Evolutionary conservation across 2,329 filamentous ascomycete species (phyloP).

Genomic region (Chaetomium sp.): DNA sequence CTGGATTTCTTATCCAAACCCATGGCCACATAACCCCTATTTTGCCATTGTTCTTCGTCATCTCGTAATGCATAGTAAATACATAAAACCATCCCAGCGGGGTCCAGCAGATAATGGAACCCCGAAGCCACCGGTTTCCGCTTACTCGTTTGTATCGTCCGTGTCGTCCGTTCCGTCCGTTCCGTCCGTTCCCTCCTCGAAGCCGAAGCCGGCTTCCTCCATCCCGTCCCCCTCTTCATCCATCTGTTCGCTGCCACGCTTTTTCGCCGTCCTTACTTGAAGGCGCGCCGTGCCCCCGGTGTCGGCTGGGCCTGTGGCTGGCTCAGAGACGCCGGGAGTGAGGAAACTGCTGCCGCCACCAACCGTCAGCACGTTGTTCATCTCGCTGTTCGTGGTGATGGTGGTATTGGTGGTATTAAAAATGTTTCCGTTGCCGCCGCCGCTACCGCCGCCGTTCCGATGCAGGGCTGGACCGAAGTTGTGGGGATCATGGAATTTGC

Average conservation of each 20-base stretch:
- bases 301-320: conserved; percentile 27
- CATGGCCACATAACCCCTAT: background rate
- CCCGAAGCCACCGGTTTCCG: conserved; percentile 52
- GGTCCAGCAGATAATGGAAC: background rate
- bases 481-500: conserved; percentile 8
- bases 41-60: background rate
- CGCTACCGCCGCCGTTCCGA: background rate
- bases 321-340: conserved; percentile 3
- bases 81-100: background rate
- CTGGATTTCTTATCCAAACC: background rate
- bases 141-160: conserved; percentile 54
- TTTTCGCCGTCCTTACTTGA: conserved; percentile 40
- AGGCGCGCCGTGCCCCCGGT: conserved; percentile 44
- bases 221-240: conserved; percentile 26
- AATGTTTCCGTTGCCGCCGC: background rate
- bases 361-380: conserved; percentile 32
- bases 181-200: conserved; percentile 58
- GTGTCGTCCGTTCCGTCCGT: conserved; percentile 48
- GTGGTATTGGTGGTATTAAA: conserved; percentile 8
- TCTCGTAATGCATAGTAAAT: background rate
- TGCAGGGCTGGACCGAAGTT: background rate
- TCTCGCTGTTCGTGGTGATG: conserved; percentile 14
- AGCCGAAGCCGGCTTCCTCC: conserved; percentile 37
- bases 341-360: conserved; percentile 27
- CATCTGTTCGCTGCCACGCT: conserved; percentile 39